A percentile compares a stretch with the other conserved stretches of the same genome.
These are phyloP conservation scores for Alisma plantagoaquatica DNA, from an alignment of 106 monocot genomes.

Conservation along the genomic window DNA sequence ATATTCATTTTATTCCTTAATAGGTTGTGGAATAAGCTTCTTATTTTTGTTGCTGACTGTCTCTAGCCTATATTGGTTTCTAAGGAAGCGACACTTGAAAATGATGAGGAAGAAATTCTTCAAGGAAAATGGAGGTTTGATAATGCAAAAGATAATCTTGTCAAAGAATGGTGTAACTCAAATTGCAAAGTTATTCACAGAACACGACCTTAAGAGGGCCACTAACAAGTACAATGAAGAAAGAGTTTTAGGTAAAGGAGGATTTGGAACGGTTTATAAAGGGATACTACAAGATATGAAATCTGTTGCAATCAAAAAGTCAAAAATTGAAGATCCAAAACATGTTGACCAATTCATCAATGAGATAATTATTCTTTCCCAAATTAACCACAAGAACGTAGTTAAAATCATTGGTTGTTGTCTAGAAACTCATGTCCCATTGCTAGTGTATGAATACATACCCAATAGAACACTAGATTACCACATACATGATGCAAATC, in stretches of 20 bases:
- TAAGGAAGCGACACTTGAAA: constrained; percentile 1
- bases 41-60: not conserved
- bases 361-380: constrained; percentile 10
- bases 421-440: constrained; percentile 5
- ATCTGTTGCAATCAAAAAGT: constrained; percentile 14
- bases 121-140: constrained; percentile 9
- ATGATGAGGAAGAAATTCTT: constrained; percentile 9
- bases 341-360: constrained; percentile 15
- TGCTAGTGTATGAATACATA: constrained; percentile 15
- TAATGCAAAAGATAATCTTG: constrained; percentile 5
- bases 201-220: constrained; percentile 4
- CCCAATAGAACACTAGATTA: constrained; percentile 8
- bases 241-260: constrained; percentile 8
- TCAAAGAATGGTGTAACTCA: not conserved
- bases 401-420: constrained; percentile 15
- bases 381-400: constrained; percentile 11
- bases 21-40: constrained; percentile 12
- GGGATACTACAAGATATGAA: constrained; percentile 4
- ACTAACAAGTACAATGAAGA: constrained; percentile 6
- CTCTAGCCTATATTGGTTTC: not conserved
- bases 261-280: constrained; percentile 13
- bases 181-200: constrained; percentile 5
- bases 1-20: no score
- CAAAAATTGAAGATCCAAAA: not conserved
- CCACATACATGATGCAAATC: not conserved